Percentiles rank a stretch among this genome's conserved stretches.
phyloP scores from a whole-genome alignment of 257 asterid species.

The Linderniella brevidens region DNA sequence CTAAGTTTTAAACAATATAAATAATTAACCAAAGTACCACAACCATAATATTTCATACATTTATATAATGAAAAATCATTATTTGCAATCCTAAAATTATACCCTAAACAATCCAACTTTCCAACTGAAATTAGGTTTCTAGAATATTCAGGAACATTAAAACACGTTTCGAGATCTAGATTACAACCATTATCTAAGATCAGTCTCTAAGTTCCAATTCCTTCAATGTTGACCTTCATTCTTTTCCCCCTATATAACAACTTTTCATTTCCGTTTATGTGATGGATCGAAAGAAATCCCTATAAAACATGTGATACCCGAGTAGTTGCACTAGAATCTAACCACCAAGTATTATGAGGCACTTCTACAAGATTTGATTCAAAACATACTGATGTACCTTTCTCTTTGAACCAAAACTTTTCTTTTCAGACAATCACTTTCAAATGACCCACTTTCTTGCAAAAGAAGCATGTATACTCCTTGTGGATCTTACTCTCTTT shows the following conservation, averaged over 20 bases:
- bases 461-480: background rate
- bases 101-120: background rate
- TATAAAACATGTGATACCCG: background rate
- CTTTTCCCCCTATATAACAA: background rate
- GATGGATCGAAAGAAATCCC: background rate
- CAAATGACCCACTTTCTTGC: background rate
- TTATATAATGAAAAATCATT: background rate
- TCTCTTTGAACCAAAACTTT: background rate
- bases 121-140: background rate
- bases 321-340: background rate
- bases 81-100: background rate
- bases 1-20: no score
- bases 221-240: background rate
- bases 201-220: background rate
- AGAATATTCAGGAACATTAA: background rate
- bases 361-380: background rate
- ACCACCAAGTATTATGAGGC: background rate
- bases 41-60: no score
- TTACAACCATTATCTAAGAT: background rate
- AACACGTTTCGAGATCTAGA: background rate
- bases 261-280: background rate
- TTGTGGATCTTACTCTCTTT: background rate
- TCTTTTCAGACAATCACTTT: background rate
- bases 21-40: no score
- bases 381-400: slow-evolving; percentile 1